A percentile compares a stretch with the other conserved stretches of the same genome.
Evolutionary conservation across 257 asterid species (phyloP).

Genomic region (Rubia yunnanensis): DNA sequence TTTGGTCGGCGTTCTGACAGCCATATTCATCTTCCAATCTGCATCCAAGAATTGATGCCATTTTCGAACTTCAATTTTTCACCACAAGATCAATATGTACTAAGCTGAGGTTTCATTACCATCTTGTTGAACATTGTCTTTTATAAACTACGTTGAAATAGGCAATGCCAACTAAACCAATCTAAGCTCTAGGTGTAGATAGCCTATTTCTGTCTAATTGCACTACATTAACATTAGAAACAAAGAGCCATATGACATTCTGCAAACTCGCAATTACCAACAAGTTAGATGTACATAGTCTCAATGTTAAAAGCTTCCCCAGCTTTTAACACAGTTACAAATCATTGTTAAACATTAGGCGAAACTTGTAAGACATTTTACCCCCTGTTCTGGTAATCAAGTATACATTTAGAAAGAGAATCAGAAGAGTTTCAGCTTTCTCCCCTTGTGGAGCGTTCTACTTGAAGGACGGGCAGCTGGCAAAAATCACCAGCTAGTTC

Average conservation of each 20-base stretch:
- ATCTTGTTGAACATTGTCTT: not conserved
- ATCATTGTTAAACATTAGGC: not conserved
- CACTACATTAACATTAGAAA: not conserved
- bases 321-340: not conserved
- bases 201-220: not conserved
- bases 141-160: not conserved
- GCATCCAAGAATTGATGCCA: constrained; percentile 49
- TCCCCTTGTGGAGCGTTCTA: not conserved
- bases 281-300: not conserved
- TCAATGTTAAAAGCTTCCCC: not conserved
- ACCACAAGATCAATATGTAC: not conserved
- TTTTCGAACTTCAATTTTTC: not conserved
- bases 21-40: constrained; percentile 85
- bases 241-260: not conserved
- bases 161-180: not conserved
- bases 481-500: not conserved
- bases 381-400: not conserved
- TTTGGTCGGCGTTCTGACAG: constrained; percentile 68
- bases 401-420: not conserved
- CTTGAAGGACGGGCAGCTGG: not conserved
- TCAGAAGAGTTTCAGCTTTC: not conserved
- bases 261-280: not conserved
- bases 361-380: not conserved
- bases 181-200: not conserved
- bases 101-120: not conserved